Evolutionary conservation across 371 early-diverging fungal species (phyloP).

Genomic region (Lichtheimia hyalospora): DNA sequence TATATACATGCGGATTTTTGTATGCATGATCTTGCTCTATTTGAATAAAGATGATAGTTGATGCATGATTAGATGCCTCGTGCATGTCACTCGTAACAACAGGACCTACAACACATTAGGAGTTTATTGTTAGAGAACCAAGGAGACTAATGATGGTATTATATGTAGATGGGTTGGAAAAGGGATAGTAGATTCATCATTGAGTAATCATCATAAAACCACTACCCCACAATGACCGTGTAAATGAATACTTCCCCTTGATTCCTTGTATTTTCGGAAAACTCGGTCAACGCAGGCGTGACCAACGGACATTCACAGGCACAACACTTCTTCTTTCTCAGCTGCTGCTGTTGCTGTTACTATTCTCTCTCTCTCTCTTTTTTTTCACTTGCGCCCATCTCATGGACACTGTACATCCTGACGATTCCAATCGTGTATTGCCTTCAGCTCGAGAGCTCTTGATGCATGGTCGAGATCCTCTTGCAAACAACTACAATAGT

Average conservation of each 20-base stretch:
- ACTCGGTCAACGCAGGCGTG: neutral
- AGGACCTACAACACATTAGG: no score
- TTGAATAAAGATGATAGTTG: no score
- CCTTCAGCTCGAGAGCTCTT: conserved; percentile 34
- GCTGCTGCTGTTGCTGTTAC: conserved; percentile 2
- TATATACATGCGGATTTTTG: no score
- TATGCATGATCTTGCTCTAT: no score
- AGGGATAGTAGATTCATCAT: no score
- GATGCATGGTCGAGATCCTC: conserved; percentile 12
- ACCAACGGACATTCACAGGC: neutral
- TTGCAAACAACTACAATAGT: neutral
- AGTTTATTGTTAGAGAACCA: no score
- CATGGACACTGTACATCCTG: conserved; percentile 26
- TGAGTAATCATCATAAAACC: no score
- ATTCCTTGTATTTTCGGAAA: neutral
- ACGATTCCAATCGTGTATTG: conserved; percentile 18
- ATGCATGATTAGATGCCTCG: conserved; percentile 6
- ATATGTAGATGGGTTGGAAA: no score
- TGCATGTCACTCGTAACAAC: conserved; percentile 2
- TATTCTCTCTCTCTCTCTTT: conserved; percentile 14
- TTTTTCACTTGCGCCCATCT: conserved; percentile 4
- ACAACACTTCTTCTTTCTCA: conserved; percentile 3
- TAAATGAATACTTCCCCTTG: neutral
- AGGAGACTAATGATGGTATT: no score
- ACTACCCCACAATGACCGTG: no score